phyloP scores from a whole-genome alignment of 1,284 basidiomycete genomes.

The Moesziomyces aphidis region DNA sequence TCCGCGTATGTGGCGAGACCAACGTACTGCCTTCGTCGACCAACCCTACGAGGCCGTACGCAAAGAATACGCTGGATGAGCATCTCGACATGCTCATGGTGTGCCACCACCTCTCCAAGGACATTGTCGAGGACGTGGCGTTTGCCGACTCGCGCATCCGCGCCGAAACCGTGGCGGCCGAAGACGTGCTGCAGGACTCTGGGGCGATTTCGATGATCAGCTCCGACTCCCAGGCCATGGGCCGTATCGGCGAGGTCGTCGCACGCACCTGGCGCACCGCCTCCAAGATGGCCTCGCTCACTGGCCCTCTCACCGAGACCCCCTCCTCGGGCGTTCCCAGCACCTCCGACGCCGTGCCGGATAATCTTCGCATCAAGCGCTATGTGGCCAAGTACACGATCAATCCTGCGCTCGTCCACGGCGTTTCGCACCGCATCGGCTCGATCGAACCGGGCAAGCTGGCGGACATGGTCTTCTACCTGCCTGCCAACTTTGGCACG shows the following conservation, averaged over 20 bases:
- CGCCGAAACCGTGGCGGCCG: constrained; percentile 95
- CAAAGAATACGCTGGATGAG: constrained; percentile 93
- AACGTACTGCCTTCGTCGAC: constrained; percentile 98
- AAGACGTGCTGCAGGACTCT: constrained; percentile 93
- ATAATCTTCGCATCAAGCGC: constrained; percentile 96
- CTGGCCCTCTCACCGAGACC: constrained; percentile 75
- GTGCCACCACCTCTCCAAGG: constrained; percentile 67
- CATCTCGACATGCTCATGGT: constrained; percentile 99
- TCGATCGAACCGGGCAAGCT: constrained; percentile 84
- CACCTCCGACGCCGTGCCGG: constrained; percentile 74
- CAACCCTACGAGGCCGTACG: constrained; percentile 94
- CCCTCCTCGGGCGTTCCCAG: constrained; percentile 11
- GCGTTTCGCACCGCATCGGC: constrained; percentile 88
- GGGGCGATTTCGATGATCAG: constrained; percentile 96
- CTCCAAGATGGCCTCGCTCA: constrained; percentile 86
- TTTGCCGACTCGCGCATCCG: constrained; percentile 98
- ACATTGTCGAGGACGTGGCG: constrained; percentile 84
- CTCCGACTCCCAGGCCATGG: constrained; percentile 97
- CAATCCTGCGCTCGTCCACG: constrained; percentile 96
- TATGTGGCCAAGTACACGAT: constrained; percentile 97
- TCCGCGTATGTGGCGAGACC: constrained; percentile 87
- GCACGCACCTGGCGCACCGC: constrained; percentile 96
- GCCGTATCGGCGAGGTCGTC: constrained; percentile 90
- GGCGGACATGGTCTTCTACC: constrained; percentile 95
- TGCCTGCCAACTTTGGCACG: constrained; percentile 89